phyloP scores from a whole-genome alignment of 805 yeast species.

The Candida quercuum region DNA sequence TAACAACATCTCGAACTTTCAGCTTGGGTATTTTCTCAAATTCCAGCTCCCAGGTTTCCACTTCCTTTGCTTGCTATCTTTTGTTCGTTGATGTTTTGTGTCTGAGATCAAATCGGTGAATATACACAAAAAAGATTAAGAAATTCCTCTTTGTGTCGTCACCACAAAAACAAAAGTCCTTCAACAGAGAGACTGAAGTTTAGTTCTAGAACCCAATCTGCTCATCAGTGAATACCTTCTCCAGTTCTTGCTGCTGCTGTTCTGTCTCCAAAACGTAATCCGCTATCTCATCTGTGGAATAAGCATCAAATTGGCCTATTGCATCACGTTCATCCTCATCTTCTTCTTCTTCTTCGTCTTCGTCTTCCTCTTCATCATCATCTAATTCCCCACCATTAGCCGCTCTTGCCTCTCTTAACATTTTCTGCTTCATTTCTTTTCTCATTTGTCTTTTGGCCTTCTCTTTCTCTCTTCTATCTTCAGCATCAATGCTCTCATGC shows the following conservation, averaged over 20 bases:
- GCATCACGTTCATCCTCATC: conserved; percentile 1
- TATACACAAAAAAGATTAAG: no score
- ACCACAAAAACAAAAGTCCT: no score
- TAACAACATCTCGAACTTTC: neutral
- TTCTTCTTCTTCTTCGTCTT: conserved; percentile 2
- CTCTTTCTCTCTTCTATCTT: conserved; percentile 2
- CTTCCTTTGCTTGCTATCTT: no score
- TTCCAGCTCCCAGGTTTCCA: neutral
- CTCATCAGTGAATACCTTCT: no score
- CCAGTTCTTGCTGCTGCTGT: neutral
- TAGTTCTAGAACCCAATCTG: no score
- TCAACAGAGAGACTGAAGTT: no score
- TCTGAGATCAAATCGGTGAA: no score
- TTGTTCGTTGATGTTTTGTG: no score
- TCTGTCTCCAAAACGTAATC: neutral
- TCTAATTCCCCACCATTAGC: conserved; percentile 1
- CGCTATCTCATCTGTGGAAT: neutral
- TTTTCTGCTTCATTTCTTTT: no score
- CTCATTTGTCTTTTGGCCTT: no score
- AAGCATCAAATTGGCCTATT: neutral
- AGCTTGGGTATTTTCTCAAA: neutral
- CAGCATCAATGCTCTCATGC: conserved; percentile 21
- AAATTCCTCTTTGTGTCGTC: no score
- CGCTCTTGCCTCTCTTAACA: neutral
- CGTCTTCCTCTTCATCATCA: neutral